Evolutionary conservation across 306 rosid species (phyloP), one percentile per base, ranked within the genome.

Genomic region (Ochetophila trinervis): DNA sequence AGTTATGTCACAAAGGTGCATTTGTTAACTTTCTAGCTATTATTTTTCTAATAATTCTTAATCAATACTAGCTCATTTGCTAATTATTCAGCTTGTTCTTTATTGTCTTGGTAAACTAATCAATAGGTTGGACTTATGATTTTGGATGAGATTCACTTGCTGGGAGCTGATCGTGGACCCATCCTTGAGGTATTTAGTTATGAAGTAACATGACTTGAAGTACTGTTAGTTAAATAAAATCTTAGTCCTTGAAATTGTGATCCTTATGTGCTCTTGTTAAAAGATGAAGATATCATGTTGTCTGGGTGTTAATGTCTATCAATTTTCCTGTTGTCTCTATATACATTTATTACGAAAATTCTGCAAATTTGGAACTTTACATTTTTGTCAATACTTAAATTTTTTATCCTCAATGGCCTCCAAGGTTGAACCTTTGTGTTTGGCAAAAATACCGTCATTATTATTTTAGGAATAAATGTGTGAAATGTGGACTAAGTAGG

Each of bases 151-250:
- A 89, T 93, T 77, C 98, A 93, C 81, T 84, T 93, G 69, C 62
- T 93, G 79, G 98, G 98, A 71, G 98, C 98, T 75, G 98, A 93
- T 74, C 93, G 97, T 62, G 98, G 98, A 51, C 98, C 98, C 23
- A 93, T 93, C 70, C 97, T 93, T 55, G 98, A 93, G 98, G 98
- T 89, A 92, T 44, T 42, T 74, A 35, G 57, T 54, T 69, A 40
- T 51, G 54, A 68, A 53, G 61, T 48, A 68, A 69, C 42, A 19
- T 76, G 36, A 51, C 16, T 44, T 69, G 18, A n/a, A 49, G 54
- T 63, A 54, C 62, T 65, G 51, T 35, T 60, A 40, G 20, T 60
- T 55, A 27, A n/a, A 44, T 30, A 20, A 23, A 57, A 67, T 49
- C 45, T 40, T 52, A 67, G 35, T 51, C 81, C 52, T 62, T 6